Base-by-base conservation (phyloP, 495 filamentous ascomycete species). In the Annulohypoxylon stygium region DNA sequence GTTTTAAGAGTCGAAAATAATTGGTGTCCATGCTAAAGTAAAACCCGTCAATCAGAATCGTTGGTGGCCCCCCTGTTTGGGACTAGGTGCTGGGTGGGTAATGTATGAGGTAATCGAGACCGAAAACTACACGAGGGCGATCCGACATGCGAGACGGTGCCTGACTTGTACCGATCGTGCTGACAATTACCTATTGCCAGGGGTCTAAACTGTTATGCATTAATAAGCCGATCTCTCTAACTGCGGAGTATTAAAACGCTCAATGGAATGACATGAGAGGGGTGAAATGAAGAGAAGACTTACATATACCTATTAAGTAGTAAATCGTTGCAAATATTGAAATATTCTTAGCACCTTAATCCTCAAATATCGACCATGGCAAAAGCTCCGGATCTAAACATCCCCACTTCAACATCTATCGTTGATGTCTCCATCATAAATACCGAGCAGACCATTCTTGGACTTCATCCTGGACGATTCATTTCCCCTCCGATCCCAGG, bases 391-490 rank as follows among this genome's bases (percentile, higher is more conserved):
- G 70, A 85, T 16, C 80, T 87, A 34, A 78, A 82, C 39, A 86
- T 89, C 55, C 86, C 86, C 1, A 23, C 74, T 0, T 89, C 86
- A 2, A 41, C 69, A 1, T 75, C 79, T 50, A 87, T 81, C 1
- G 87, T 89, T 60, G 69, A 81, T 14, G 84, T 90, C 20, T 84
- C 83, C 6, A 87, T 90, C 75, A 87, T 91, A 37, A 82, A 90
- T 75, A 83, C 85, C 0, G 85, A 81, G 2, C 75, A 73, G 43
- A 78, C 74, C 0, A 78, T 86, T 41, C 76, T 48, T 2, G 82
- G 80, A 5, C 67, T 84, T 41, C 60, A 71, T 1, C 43, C 77
- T 10, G 33, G 6, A 2, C 1, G 65, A 7, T 84, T 89, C 54
- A 66, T 88, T 18, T 61, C 73, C 12, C 87, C 88, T 0, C 34